phyloP scores from a whole-genome alignment of 805 yeast genomes.

The Candida sphagnicola region DNA sequence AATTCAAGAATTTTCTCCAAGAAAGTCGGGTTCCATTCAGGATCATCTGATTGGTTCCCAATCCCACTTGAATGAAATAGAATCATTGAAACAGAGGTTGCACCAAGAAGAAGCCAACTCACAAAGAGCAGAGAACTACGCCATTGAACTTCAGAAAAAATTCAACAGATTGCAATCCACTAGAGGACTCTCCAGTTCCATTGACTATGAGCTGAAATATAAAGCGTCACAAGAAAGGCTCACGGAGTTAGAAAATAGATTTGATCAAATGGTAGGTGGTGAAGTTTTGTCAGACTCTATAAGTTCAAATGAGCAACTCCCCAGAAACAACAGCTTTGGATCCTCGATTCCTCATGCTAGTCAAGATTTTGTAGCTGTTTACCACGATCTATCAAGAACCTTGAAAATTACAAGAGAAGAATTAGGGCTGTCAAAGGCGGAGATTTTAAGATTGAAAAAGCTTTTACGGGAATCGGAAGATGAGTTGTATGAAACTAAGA shows the following conservation, averaged over 20 bases:
- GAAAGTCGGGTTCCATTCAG: conserved; percentile 19
- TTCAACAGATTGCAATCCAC: conserved; percentile 39
- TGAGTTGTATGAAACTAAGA: conserved; percentile 37
- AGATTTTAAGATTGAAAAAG: conserved; percentile 37
- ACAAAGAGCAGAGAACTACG: conserved; percentile 47
- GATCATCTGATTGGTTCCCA: conserved; percentile 11
- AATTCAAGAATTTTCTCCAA: conserved; percentile 15
- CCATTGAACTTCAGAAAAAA: conserved; percentile 40
- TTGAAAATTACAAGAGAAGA: conserved; percentile 42
- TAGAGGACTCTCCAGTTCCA: conserved; percentile 29
- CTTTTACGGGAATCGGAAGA: conserved; percentile 41
- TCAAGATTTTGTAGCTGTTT: conserved; percentile 45
- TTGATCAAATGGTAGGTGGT: conserved; percentile 19
- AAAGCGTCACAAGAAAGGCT: conserved; percentile 32
- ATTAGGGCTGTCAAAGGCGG: conserved; percentile 37
- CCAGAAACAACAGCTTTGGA: conserved; percentile 33
- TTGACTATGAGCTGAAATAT: conserved; percentile 34
- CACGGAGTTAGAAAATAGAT: conserved; percentile 26
- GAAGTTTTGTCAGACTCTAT: conserved; percentile 8
- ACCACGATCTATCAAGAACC: conserved; percentile 48
- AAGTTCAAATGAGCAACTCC: conserved; percentile 8
- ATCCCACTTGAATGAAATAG: conserved; percentile 49
- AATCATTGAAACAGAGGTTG: conserved; percentile 43
- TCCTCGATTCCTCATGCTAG: conserved; percentile 24
- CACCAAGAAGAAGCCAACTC: conserved; percentile 51